phyloP scores from a whole-genome alignment of 2,329 filamentous ascomycete genomes.

The Cordyceps militaris region DNA sequence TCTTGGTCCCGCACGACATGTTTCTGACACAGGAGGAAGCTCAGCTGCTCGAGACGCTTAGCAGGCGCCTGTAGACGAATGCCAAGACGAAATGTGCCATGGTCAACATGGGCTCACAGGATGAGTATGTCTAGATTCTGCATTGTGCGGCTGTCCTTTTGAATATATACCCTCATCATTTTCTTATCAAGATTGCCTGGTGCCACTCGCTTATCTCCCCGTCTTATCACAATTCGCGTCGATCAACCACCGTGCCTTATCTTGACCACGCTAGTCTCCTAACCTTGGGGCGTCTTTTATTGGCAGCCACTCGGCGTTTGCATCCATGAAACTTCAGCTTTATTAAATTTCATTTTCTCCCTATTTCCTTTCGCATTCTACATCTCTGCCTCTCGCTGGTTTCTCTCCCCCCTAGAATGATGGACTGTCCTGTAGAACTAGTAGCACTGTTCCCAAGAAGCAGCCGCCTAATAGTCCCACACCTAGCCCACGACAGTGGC shows the following conservation, averaged over 20 bases:
- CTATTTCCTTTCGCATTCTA: no score
- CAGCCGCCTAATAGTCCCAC: no score
- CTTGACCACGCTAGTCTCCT: not conserved
- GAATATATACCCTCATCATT: slow-evolving; percentile 4
- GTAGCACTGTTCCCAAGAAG: no score
- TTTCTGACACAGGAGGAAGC: slow-evolving; percentile 32
- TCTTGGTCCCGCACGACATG: slow-evolving; percentile 29
- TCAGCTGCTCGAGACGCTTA: slow-evolving; percentile 29
- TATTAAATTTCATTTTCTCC: not conserved
- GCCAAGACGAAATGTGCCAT: no score
- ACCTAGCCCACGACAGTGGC: no score
- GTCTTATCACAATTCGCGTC: slow-evolving; percentile 1
- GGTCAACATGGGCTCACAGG: not conserved
- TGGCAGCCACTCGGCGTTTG: no score
- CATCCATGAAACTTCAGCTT: not conserved
- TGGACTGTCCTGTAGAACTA: no score
- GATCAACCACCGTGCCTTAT: not conserved
- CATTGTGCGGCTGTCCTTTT: not conserved
- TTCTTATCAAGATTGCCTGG: not conserved
- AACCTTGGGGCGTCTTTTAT: not conserved
- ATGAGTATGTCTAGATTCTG: not conserved
- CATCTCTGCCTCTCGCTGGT: no score
- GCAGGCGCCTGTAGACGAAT: slow-evolving; percentile 23
- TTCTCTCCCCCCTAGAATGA: no score
- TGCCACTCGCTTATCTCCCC: not conserved